A percentile compares a stretch with the other conserved stretches of the same genome.
Evolutionary conservation across 805 yeast species (phyloP).

Genomic region (Myxozyma sirexii): DNA sequence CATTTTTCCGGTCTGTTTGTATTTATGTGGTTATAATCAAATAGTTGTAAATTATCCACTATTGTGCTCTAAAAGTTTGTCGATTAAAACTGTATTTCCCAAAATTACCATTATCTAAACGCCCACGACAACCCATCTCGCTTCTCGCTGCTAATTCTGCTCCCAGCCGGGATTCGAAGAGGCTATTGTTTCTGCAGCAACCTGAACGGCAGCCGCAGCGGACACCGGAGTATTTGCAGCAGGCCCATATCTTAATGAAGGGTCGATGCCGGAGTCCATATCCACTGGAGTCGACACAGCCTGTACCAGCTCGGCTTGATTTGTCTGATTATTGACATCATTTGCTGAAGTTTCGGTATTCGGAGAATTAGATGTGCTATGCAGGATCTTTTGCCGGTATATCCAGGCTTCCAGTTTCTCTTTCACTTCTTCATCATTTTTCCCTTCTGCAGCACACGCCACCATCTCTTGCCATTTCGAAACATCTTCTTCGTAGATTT

Average conservation of each 20-base stretch:
- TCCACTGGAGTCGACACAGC: not conserved
- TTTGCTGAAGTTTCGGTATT: not conserved
- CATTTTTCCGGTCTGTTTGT: no score
- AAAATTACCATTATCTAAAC: not conserved
- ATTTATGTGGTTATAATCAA: no score
- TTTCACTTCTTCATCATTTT: slow-evolving; percentile 10
- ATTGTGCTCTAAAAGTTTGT: no score
- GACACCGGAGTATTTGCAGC: slow-evolving; percentile 1
- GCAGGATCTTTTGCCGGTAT: slow-evolving; percentile 18
- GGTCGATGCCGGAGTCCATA: slow-evolving; percentile 7
- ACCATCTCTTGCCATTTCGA: slow-evolving; percentile 6
- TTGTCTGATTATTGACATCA: not conserved
- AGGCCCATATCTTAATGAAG: slow-evolving; percentile 1
- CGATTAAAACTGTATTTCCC: no score
- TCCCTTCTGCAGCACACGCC: not conserved
- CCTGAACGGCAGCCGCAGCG: slow-evolving; percentile 9
- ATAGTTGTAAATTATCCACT: no score
- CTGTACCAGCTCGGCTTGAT: not conserved
- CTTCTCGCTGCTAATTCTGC: not conserved
- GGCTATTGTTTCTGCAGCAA: slow-evolving; percentile 1
- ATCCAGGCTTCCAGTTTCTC: slow-evolving; percentile 18
- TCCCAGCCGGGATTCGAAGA: slow-evolving; percentile 1
- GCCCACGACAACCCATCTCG: not conserved
- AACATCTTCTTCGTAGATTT: slow-evolving; percentile 16
- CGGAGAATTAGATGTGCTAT: slow-evolving; percentile 12